Evolutionary conservation across 805 yeast species (phyloP).

Genomic region (Lipomyces lipofer): DNA sequence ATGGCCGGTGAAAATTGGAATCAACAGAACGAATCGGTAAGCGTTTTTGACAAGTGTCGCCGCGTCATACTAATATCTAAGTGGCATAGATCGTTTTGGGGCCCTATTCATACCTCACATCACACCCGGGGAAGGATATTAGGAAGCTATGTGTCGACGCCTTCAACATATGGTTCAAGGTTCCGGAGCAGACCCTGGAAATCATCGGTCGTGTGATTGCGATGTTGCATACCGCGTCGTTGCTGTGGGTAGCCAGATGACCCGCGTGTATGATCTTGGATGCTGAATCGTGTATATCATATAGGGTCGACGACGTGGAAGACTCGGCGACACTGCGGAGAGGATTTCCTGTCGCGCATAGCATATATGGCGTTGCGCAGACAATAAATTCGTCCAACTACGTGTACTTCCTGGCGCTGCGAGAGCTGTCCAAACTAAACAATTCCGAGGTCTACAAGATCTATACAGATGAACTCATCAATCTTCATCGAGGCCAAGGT

Average conservation of each 20-base stretch:
- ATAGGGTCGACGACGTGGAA: constrained; percentile 79
- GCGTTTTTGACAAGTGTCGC: no score
- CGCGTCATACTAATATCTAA: no score
- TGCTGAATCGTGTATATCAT: constrained; percentile 15
- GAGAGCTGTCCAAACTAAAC: constrained; percentile 45
- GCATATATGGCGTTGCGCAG: constrained; percentile 71
- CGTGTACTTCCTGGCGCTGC: constrained; percentile 74
- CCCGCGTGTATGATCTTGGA: background rate
- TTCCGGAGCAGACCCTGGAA: constrained; percentile 44
- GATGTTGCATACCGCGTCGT: constrained; percentile 63
- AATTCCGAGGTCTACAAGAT: constrained; percentile 29
- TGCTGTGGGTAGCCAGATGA: constrained; percentile 41
- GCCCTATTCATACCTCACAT: constrained; percentile 55
- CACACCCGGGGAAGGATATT: constrained; percentile 58
- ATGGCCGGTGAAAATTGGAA: no score
- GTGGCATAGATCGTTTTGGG: constrained; percentile 38
- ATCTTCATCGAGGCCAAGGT: constrained; percentile 88
- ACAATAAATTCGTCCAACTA: constrained; percentile 82
- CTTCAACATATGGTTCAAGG: constrained; percentile 54
- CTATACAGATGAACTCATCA: constrained; percentile 63
- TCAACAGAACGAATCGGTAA: no score
- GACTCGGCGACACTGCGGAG: constrained; percentile 71
- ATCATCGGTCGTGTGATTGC: constrained; percentile 53
- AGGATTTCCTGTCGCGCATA: constrained; percentile 78
- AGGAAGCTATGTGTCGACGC: constrained; percentile 51